These are phyloP conservation scores for Neoboletus brunneissimus DNA, from an alignment of 768 basidiomycete genomes.

Conservation along the genomic window DNA sequence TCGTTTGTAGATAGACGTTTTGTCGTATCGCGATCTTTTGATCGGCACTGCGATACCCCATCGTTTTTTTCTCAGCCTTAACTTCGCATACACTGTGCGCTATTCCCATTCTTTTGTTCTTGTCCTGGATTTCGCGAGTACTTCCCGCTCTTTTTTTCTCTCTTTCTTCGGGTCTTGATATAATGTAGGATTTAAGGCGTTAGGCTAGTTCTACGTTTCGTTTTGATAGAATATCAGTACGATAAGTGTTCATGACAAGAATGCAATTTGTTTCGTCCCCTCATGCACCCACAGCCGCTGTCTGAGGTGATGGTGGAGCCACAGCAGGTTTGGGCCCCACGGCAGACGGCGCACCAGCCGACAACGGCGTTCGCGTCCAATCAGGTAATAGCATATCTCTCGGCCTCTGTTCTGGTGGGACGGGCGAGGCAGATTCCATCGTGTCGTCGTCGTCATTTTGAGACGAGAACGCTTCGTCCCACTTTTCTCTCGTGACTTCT, in stretches of 20 bases:
- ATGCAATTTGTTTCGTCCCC: neutral
- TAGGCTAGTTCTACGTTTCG: conserved; percentile 11
- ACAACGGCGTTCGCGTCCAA: conserved; percentile 70
- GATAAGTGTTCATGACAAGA: conserved; percentile 6
- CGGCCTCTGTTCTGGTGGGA: conserved; percentile 28
- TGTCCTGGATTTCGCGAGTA: neutral
- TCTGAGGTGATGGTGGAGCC: conserved; percentile 20
- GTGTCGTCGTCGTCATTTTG: conserved; percentile 43
- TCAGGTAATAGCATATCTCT: conserved; percentile 66
- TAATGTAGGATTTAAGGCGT: conserved; percentile 6
- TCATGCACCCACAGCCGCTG: conserved; percentile 36
- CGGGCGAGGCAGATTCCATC: conserved; percentile 13
- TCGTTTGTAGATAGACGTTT: neutral
- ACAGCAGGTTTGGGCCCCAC: conserved; percentile 11
- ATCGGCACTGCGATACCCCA: neutral
- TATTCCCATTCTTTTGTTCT: neutral
- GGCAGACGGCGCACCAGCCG: conserved; percentile 64
- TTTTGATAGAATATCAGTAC: conserved; percentile 5
- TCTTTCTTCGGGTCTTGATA: neutral
- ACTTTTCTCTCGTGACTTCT: conserved; percentile 79
- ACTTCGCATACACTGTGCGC: neutral
- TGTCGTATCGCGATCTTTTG: neutral
- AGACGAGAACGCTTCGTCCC: conserved; percentile 65
- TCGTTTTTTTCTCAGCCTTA: neutral
- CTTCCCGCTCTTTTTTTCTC: neutral